Evolutionary conservation across 768 basidiomycete genomes (phyloP).

Genomic region (Royoungia palumana): DNA sequence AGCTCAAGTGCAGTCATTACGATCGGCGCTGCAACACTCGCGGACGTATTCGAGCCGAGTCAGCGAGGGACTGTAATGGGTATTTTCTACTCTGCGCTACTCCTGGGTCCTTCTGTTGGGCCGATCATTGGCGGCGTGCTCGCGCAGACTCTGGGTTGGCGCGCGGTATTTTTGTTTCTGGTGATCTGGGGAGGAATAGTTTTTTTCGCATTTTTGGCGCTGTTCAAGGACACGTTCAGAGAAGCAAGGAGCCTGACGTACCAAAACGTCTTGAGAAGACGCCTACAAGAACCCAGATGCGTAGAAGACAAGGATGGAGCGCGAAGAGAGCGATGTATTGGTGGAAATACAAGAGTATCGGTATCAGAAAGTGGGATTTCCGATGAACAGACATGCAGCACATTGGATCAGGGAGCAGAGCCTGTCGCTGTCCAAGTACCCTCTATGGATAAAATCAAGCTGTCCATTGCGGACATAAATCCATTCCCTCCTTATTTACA

Average conservation of each 20-base stretch:
- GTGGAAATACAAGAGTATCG: slow-evolving; percentile 4
- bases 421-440: slow-evolving; percentile 8
- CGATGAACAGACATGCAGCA: no score
- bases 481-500: slow-evolving; percentile 60
- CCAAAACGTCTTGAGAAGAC: slow-evolving; percentile 57
- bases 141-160: slow-evolving; percentile 69
- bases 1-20: slow-evolving; percentile 65
- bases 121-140: slow-evolving; percentile 70
- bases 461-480: slow-evolving; percentile 69
- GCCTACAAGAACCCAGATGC: no score
- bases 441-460: slow-evolving; percentile 39
- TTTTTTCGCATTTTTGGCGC: slow-evolving; percentile 53
- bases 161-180: slow-evolving; percentile 83
- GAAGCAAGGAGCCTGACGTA: slow-evolving; percentile 79
- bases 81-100: slow-evolving; percentile 74
- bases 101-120: slow-evolving; percentile 68
- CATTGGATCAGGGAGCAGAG: no score
- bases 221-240: slow-evolving; percentile 83
- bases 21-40: slow-evolving; percentile 68
- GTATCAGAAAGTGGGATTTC: no score
- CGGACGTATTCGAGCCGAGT: slow-evolving; percentile 73
- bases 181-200: slow-evolving; percentile 56
- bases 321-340: slow-evolving; percentile 7
- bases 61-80: slow-evolving; percentile 81
- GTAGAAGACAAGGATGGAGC: slow-evolving; percentile 10